Base-by-base conservation (phyloP, 352 stramenopile species). In the Phytophthora pistaciae region DNA sequence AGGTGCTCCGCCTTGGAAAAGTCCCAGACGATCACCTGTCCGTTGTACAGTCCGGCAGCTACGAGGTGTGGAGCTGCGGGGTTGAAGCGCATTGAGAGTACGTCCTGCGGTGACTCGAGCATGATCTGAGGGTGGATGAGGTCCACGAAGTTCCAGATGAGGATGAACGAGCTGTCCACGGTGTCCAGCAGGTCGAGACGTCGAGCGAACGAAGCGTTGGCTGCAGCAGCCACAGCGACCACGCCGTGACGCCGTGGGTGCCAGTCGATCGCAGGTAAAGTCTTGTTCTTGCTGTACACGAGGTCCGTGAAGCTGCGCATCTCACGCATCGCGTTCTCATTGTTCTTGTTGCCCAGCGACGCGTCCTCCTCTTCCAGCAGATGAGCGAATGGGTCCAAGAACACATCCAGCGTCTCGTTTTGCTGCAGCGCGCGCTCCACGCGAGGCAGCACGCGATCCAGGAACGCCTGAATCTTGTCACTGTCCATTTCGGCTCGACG, bases 91-190 rank as follows among this genome's bases (percentile, higher is more conserved):
- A 98, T 89, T 40, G 86, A 80, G 38, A 94, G 78, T 10, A 97
- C 90, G 59, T 98, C 94, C 54, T 98, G 92, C 5, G 93, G 93
- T 1, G 90, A 85, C 72, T 98, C 88, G 18, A 98, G 91, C 80
- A 98, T 96, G 57, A 98, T 74, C 73, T 98, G 88, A 14, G 94
- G 95, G 61, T 97, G 91, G 50, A 98, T 98, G n/a, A 98, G 80
- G 64, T 98, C 92, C 5, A 90, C 82, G 67, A 98, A 98, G 66
- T 98, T 97, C 95, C 94, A 98, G 44, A 98, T 83, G 31, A 98
- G 71, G 38, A 98, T 90, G 74, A 93, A 98, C 9, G 93, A 96
- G 46, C 83, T 94, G 62, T 97, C 83, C 16, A 90, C 83, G 50
- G 87, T 90, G 58, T 91, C 82, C 18, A 92, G 70, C 38, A 91